Conservation (phyloP, 2,329 filamentous ascomycete species). For the Volutella citrinella region DNA sequence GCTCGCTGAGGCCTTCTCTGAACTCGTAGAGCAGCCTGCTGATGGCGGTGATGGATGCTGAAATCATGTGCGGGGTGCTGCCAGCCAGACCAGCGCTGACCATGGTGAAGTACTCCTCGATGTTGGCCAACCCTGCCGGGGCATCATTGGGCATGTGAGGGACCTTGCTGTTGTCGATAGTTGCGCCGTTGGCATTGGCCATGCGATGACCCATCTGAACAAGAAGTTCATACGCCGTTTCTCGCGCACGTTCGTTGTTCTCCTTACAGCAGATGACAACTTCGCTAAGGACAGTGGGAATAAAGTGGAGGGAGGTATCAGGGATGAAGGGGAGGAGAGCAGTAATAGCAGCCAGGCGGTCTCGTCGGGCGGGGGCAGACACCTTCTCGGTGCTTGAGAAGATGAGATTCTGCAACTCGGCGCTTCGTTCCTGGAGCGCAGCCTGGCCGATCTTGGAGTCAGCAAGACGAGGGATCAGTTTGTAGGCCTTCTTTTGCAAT, state of each 20-base stretch:
- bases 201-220: slow-evolving; percentile 86
- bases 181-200: slow-evolving; percentile 59
- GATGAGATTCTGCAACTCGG: slow-evolving; percentile 79
- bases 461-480: slow-evolving; percentile 87
- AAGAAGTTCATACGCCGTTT: slow-evolving; percentile 84
- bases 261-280: slow-evolving; percentile 97
- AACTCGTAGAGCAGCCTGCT: slow-evolving; percentile 94
- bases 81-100: slow-evolving; percentile 92
- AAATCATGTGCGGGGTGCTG: slow-evolving; percentile 94
- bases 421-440: slow-evolving; percentile 73
- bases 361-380: slow-evolving; percentile 79
- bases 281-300: slow-evolving; percentile 86
- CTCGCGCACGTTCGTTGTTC: slow-evolving; percentile 91
- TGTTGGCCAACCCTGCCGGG: slow-evolving; percentile 70
- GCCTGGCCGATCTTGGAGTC: slow-evolving; percentile 73
- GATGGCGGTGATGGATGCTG: slow-evolving; percentile 91
- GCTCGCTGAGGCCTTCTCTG: slow-evolving; percentile 63
- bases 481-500: slow-evolving; percentile 98
- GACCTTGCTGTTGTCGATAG: slow-evolving; percentile 82
- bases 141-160: slow-evolving; percentile 82
- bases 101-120: slow-evolving; percentile 98
- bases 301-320: slow-evolving; percentile 79
- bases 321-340: slow-evolving; percentile 79
- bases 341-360: slow-evolving; percentile 78
- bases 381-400: slow-evolving; percentile 79